Base-by-base conservation (phyloP, 106 monocot species). In the Dendrobium huoshanense region DNA sequence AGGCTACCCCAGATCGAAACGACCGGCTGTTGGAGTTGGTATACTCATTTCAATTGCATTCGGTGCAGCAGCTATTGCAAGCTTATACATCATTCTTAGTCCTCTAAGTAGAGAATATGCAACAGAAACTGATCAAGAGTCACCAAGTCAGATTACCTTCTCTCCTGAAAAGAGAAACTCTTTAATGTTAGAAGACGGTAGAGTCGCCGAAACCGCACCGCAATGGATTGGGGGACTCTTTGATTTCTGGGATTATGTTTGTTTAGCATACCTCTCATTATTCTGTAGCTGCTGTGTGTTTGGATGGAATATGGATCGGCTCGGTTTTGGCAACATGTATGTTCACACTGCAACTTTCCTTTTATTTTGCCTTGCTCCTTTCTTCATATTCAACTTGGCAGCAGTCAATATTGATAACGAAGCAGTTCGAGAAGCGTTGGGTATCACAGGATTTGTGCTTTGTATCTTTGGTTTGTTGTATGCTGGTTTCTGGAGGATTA, bases 321-420 rank as follows among this genome's bases (percentile, higher is more conserved):
- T 81, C 15, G 81, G 81, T 5, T 81, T 81, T 41, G 81, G 81
- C 24, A 81, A 81, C 51, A 51, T 51, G 51, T 51, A 51, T 51
- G 51, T 51, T 51, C 51, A 51, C 51, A 51, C 51, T 13, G 40
- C 16, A 0, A 81, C 81, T 19, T 81, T 81, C 55, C 55, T 81
- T 56, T 56, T 81, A n/a, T 81, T 81, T 74, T 81, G 81, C 37
- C 15, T 56, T 40, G 81, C 81, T 19, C 81, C 81, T 81, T 75
- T 81, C 73, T 81, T 81, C 81, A 42, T 81, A 11, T 81, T 81
- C 44, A 81, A 81, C 74, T 48, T 81, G 81, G 81, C 81, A 9
- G 81, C 81, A 11, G n/a, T 81, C 2, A 55, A 81, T 58, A 81
- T 81, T 18, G 48, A 81, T 24, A 81, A 74, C 18, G 81, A 81